Percentiles rank a stretch among this genome's conserved stretches.
phyloP scores from a whole-genome alignment of 83 land plant genomes.

The Thuja plicata region DNA sequence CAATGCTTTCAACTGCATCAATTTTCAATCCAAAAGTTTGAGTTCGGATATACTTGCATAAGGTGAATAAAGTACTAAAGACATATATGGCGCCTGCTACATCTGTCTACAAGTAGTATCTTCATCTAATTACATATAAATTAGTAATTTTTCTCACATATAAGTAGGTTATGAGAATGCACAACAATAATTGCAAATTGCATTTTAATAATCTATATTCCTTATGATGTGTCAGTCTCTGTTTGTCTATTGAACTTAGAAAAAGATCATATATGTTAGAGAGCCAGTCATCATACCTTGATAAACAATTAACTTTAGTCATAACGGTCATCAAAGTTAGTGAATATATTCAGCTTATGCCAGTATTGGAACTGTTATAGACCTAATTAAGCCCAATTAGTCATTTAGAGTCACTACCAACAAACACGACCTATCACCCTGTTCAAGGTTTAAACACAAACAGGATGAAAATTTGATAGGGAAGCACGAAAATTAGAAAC shows the following conservation, averaged over 20 bases:
- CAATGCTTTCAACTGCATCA: slow-evolving; percentile 16
- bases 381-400: not conserved
- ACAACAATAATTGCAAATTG: not conserved
- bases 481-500: too few species aligned
- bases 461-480: too few species aligned
- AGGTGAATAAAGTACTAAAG: not conserved
- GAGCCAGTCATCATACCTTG: not conserved
- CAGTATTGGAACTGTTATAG: not conserved
- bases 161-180: not conserved
- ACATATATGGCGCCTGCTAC: not conserved
- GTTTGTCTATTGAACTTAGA: not conserved
- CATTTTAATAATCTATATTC: not conserved
- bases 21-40: not conserved
- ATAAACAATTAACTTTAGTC: not conserved
- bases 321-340: not conserved
- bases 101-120: not conserved
- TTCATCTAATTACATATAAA: not conserved
- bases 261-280: not conserved
- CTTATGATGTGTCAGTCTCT: not conserved
- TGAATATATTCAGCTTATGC: not conserved
- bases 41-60: not conserved
- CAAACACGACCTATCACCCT: too few species aligned
- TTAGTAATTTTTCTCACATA: not conserved
- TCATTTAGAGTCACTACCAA: too few species aligned
- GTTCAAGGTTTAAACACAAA: too few species aligned